Evolutionary conservation across 192 early-diverging fungal genomes (phyloP).

Genomic region (Cetraspora pellucida): DNA sequence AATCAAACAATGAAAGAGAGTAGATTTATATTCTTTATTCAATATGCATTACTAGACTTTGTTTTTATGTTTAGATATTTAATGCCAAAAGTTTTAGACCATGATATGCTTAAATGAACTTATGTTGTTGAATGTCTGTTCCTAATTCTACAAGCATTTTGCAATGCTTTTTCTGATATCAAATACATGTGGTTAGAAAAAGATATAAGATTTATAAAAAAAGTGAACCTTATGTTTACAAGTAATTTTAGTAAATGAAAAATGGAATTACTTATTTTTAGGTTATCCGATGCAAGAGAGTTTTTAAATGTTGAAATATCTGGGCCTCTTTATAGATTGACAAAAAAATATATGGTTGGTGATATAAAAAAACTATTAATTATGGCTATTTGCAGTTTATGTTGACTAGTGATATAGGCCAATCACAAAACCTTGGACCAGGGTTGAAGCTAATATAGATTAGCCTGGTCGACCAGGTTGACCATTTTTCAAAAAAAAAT

Average conservation of each 20-base stretch:
- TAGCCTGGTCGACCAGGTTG: too few species aligned
- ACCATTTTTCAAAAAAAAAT: too few species aligned
- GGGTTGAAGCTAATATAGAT: too few species aligned
- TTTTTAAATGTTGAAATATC: constrained; percentile 20
- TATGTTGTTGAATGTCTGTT: constrained; percentile 14
- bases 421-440: too few species aligned
- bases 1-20: too few species aligned
- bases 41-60: constrained; percentile 21
- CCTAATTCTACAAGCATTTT: constrained; percentile 20
- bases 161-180: constrained; percentile 2
- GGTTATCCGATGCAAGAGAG: constrained; percentile 12
- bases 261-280: not conserved
- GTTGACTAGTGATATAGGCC: too few species aligned
- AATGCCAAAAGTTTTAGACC: constrained; percentile 22
- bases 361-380: constrained; percentile 28
- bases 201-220: constrained; percentile 8
- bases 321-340: constrained; percentile 10
- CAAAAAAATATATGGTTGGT: constrained; percentile 21
- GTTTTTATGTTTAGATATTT: constrained; percentile 22
- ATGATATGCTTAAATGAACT: constrained; percentile 14
- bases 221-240: not conserved
- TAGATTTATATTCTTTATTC: not conserved
- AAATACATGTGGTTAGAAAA: constrained; percentile 19
- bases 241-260: not conserved
- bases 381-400: not conserved